phyloP scores from a whole-genome alignment of 257 asterid genomes.

The Solanum pimpinellifolium region DNA sequence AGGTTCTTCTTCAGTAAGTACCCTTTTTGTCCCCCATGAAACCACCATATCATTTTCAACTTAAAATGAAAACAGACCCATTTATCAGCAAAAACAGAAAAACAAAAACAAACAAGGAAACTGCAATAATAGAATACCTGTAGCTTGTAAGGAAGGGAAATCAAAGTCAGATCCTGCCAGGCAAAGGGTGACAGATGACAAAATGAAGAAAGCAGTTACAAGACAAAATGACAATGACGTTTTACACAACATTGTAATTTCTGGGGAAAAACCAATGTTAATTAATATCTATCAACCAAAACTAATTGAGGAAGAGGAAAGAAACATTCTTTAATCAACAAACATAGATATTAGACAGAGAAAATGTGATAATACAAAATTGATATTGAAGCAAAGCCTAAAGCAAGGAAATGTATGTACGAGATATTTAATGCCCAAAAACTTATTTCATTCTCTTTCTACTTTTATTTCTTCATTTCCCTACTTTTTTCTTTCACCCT shows the following conservation, averaged over 20 bases:
- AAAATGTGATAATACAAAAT: background rate
- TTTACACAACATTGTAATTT: constrained; percentile 15
- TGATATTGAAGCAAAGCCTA: background rate
- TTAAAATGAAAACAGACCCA: constrained; percentile 3
- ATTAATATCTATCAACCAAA: background rate
- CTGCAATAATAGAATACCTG: constrained; percentile 15
- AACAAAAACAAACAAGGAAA: background rate
- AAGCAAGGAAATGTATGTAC: background rate
- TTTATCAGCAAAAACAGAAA: background rate
- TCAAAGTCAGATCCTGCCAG: constrained; percentile 5
- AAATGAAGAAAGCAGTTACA: constrained; percentile 13
- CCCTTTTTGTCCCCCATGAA: constrained; percentile 32
- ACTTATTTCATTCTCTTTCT: background rate
- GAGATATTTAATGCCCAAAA: background rate
- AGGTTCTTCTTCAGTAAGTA: constrained; percentile 41
- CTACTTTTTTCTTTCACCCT: background rate
- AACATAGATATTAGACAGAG: background rate
- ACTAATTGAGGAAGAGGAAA: background rate
- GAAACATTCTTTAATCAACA: background rate
- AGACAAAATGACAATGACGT: constrained; percentile 10
- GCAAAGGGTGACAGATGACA: constrained; percentile 12
- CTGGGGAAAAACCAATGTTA: background rate
- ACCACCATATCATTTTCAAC: constrained; percentile 15
- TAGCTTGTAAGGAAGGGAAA: constrained; percentile 10
- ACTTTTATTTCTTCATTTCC: background rate